Conservation (phyloP, 768 basidiomycete genomes). For the Psilocybe azurescens region DNA sequence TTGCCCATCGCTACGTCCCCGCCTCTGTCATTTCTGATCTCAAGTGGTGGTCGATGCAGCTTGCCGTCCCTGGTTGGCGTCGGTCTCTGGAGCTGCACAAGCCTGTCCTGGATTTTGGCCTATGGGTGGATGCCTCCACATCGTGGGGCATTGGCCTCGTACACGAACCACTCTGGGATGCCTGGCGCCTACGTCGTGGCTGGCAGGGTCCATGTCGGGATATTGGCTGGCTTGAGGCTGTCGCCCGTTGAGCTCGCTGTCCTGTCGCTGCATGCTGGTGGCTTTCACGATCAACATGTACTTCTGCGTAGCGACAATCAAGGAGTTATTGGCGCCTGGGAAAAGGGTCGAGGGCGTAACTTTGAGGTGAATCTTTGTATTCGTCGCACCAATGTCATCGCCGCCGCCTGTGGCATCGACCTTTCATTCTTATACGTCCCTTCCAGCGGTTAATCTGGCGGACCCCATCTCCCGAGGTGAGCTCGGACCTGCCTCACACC, state of each 20-base stretch:
- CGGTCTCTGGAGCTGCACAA: slow-evolving; percentile 20
- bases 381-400: slow-evolving; percentile 1
- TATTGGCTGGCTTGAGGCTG: slow-evolving; percentile 32
- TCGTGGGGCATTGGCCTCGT: slow-evolving; percentile 45
- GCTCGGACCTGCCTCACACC: neutral
- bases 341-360: slow-evolving; percentile 23
- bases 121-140: slow-evolving; percentile 44
- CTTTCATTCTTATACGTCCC: slow-evolving; percentile 14
- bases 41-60: slow-evolving; percentile 33
- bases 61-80: neutral
- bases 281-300: no score
- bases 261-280: neutral
- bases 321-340: slow-evolving; percentile 36
- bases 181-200: slow-evolving; percentile 21
- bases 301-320: slow-evolving; percentile 44
- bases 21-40: slow-evolving; percentile 29
- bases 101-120: slow-evolving; percentile 13
- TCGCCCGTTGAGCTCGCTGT: slow-evolving; percentile 32
- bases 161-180: slow-evolving; percentile 31
- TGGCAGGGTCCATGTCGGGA: slow-evolving; percentile 23
- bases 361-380: slow-evolving; percentile 19
- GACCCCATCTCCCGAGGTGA: slow-evolving; percentile 17
- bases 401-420: neutral
- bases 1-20: slow-evolving; percentile 15
- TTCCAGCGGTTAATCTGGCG: slow-evolving; percentile 12